Evolutionary conservation across 805 yeast genomes (phyloP).

Genomic region (Yarrowia deformans): DNA sequence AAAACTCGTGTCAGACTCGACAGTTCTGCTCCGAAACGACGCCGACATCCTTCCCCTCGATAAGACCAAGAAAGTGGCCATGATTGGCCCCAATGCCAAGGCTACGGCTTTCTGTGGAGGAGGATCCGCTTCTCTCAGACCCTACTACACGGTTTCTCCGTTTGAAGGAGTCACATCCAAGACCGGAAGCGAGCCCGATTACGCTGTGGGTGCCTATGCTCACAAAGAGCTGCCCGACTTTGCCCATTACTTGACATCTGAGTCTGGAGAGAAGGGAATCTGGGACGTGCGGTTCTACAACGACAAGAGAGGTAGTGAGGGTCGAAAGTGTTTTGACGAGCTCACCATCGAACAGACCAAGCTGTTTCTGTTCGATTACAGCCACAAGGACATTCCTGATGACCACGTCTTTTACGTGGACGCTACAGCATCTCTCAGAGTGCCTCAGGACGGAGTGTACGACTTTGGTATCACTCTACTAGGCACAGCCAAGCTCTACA

Average conservation of each 20-base stretch:
- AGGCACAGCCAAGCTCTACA: slow-evolving; percentile 64
- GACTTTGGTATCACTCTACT: slow-evolving; percentile 60
- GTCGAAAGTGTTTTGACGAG: slow-evolving; percentile 41
- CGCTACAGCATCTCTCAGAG: slow-evolving; percentile 55
- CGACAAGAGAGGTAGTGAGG: slow-evolving; percentile 9
- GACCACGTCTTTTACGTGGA: slow-evolving; percentile 53
- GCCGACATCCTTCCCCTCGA: slow-evolving; percentile 57
- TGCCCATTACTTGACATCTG: slow-evolving; percentile 43
- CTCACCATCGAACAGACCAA: slow-evolving; percentile 34
- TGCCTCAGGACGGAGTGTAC: slow-evolving; percentile 59
- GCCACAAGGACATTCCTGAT: slow-evolving; percentile 18
- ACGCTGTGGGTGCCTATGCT: slow-evolving; percentile 39
- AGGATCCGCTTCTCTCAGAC: slow-evolving; percentile 63
- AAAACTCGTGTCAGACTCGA: slow-evolving; percentile 59
- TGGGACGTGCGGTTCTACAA: slow-evolving; percentile 36
- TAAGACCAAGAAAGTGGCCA: slow-evolving; percentile 55
- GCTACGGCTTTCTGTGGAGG: slow-evolving; percentile 63
- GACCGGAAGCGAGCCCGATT: slow-evolving; percentile 5
- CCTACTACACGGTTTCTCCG: slow-evolving; percentile 54
- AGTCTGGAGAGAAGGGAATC: slow-evolving; percentile 41
- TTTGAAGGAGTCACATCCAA: slow-evolving; percentile 14
- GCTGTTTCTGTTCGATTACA: slow-evolving; percentile 43
- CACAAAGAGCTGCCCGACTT: slow-evolving; percentile 52
- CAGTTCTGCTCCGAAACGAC: slow-evolving; percentile 66
- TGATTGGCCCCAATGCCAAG: slow-evolving; percentile 68